phyloP scores from a whole-genome alignment of 2,329 filamentous ascomycete genomes.

The Diaporthe amygdali region DNA sequence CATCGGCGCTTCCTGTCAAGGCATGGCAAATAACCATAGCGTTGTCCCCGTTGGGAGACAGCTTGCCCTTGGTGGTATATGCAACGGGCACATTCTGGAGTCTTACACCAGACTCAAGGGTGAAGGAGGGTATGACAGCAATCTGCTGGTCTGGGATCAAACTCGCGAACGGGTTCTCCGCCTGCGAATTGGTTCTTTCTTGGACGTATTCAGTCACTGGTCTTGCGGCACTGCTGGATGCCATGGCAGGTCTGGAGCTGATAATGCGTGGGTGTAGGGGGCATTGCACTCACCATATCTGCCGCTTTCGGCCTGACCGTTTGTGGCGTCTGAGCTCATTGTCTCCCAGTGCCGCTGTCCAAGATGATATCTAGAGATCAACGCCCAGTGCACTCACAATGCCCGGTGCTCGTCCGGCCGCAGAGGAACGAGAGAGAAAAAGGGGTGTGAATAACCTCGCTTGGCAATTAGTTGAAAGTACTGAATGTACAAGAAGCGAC shows the following conservation, averaged over 20 bases:
- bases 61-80: conserved; percentile 68
- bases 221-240: conserved; percentile 38
- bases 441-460: not conserved
- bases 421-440: not conserved
- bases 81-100: conserved; percentile 77
- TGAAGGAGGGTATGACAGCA: conserved; percentile 86
- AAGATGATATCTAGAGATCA: not conserved
- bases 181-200: conserved; percentile 72
- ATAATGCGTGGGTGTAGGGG: not conserved
- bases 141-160: conserved; percentile 90
- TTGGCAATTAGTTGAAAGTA: not conserved
- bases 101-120: conserved; percentile 87
- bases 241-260: not conserved
- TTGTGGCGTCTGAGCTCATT: conserved; percentile 10
- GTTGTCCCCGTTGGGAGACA: conserved; percentile 66
- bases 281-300: conserved; percentile 25
- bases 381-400: not conserved
- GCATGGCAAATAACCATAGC: conserved; percentile 83
- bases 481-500: not conserved
- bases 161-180: conserved; percentile 88
- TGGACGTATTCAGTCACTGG: conserved; percentile 66
- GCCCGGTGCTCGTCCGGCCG: not conserved
- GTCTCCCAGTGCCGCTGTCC: not conserved
- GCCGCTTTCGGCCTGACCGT: conserved; percentile 14
- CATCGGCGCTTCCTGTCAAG: conserved; percentile 83